Evolutionary conservation across 768 basidiomycete species (phyloP), one percentile per base, ranked within the genome.

Genomic region (Boletellus ananiceps): DNA sequence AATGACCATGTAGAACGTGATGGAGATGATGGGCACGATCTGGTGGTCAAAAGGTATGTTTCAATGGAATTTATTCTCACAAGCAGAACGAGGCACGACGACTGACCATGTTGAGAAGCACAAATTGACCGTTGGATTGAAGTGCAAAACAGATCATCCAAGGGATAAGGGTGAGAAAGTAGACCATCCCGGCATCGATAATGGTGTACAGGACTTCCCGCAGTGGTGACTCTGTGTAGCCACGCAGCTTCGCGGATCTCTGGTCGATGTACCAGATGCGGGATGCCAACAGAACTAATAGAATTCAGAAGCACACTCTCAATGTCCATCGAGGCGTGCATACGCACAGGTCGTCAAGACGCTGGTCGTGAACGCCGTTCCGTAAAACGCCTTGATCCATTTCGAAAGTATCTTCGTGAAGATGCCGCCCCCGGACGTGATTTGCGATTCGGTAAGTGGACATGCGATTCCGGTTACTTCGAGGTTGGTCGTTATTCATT

Each of bases 111-210:
- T 71, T 64, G 35, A 71, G 57, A n/a, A 71, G 44, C 18, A 70
- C 51, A 40, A 64, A 70, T 36, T 67, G 61, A 2, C 59, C 65
- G 43, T 61, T 65, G 5, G 59, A 61, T 19, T 61, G 46, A 15
- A 56, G 27, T 6, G 56, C 54, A 51, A 69, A 70, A 23, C 61
- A 56, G 18, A 67, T 56, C 31, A 68, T 53, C 13, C 65, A 63
- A 16, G 62, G 62, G 29, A 66, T 47, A 48, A 70, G 62, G 3
- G 69, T 60, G 46, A 66, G 15, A 1, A 66, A 67, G 50, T 72
- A 72, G 11, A 72, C 51, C 4, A 64, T 59, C 9, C 66, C 71
- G 19, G 68, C 62, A 52, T 72, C 71, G 42, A 71, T 52, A 39
- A 69, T 53, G n/a, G 67, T 58, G 13, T 58, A 51, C 13, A 71